phyloP scores from a whole-genome alignment of 2,329 filamentous ascomycete species.

The Chrysoporthe puriensis region DNA sequence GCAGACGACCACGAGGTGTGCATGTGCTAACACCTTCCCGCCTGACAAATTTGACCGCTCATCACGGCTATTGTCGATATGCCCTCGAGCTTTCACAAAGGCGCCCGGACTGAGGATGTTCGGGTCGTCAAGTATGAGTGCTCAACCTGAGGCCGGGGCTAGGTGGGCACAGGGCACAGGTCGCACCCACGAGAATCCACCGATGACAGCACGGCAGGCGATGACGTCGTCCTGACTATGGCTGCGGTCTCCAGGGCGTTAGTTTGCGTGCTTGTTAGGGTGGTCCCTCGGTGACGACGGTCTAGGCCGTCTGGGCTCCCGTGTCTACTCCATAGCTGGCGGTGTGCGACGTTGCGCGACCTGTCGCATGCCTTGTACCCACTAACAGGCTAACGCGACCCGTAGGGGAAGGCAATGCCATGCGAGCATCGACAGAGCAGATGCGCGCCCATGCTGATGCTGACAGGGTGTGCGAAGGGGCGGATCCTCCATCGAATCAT shows the following conservation, averaged over 20 bases:
- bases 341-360: constrained; percentile 7
- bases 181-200: constrained; percentile 6
- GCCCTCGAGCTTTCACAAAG: neutral
- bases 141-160: neutral
- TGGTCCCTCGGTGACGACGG: neutral
- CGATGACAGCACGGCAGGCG: constrained; percentile 16
- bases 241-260: constrained; percentile 6
- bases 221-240: constrained; percentile 23
- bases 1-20: constrained; percentile 8
- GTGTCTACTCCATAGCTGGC: constrained; percentile 9
- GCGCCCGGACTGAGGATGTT: too few relatives aligned
- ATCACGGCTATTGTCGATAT: constrained; percentile 14
- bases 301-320: neutral
- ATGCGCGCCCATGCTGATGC: constrained; percentile 4
- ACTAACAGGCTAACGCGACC: constrained; percentile 14
- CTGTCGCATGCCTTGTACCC: constrained; percentile 7
- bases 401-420: neutral
- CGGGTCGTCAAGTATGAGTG: neutral
- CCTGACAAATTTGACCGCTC: constrained; percentile 6
- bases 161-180: constrained; percentile 15
- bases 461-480: neutral
- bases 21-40: constrained; percentile 1
- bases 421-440: neutral
- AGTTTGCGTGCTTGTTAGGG: constrained; percentile 14
- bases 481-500: constrained; percentile 6